Percentiles rank a stretch among this genome's conserved stretches.
phyloP scores from a whole-genome alignment of 2,329 filamentous ascomycete species.

The Ustulina deusta region DNA sequence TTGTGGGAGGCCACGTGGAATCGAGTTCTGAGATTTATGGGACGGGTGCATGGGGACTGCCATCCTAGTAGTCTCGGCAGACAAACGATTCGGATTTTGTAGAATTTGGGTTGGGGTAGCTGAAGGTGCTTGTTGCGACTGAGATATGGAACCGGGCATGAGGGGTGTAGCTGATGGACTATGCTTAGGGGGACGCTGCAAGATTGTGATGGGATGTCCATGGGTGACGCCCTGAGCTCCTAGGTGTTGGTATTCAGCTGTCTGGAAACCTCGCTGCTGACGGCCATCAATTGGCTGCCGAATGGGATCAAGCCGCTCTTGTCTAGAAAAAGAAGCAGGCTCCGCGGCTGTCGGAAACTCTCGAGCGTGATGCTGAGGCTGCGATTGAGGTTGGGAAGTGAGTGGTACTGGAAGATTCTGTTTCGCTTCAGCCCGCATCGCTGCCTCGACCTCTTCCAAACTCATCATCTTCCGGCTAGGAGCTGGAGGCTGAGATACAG shows the following conservation, averaged over 20 bases:
- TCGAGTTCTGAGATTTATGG: slow-evolving; percentile 67
- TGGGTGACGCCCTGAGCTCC: slow-evolving; percentile 53
- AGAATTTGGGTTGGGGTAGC: slow-evolving; percentile 76
- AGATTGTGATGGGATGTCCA: slow-evolving; percentile 65
- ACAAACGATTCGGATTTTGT: slow-evolving; percentile 79
- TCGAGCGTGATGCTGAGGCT: slow-evolving; percentile 40
- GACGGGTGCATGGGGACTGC: slow-evolving; percentile 50
- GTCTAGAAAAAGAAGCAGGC: slow-evolving; percentile 47
- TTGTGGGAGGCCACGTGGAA: slow-evolving; percentile 67
- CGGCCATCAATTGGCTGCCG: slow-evolving; percentile 48
- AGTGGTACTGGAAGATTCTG: slow-evolving; percentile 55
- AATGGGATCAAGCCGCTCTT: slow-evolving; percentile 46
- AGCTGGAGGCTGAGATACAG: slow-evolving; percentile 36
- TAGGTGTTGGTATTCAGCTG: slow-evolving; percentile 44
- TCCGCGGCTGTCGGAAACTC: slow-evolving; percentile 45
- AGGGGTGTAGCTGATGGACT: slow-evolving; percentile 51
- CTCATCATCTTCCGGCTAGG: slow-evolving; percentile 85
- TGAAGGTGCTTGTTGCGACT: slow-evolving; percentile 54
- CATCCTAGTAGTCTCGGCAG: slow-evolving; percentile 59
- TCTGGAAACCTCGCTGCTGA: slow-evolving; percentile 45
- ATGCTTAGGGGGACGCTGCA: slow-evolving; percentile 64
- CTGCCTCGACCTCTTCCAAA: slow-evolving; percentile 94
- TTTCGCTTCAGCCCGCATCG: slow-evolving; percentile 79
- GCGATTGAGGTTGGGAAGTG: slow-evolving; percentile 51
- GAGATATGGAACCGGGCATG: slow-evolving; percentile 51